Base-by-base conservation (phyloP, 306 rosid genomes). In the Pyrus communis region DNA sequence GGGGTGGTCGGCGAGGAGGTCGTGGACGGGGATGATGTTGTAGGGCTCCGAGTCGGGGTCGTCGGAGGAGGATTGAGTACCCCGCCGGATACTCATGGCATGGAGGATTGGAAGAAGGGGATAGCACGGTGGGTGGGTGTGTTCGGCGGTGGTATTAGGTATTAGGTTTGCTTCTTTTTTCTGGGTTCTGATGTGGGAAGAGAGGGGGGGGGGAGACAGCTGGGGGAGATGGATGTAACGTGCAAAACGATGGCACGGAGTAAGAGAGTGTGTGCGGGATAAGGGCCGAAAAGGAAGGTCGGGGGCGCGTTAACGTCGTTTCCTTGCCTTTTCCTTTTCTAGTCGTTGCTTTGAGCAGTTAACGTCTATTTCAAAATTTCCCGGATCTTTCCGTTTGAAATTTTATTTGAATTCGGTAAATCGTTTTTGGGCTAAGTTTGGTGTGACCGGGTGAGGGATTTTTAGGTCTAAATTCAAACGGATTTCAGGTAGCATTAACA, bases 1-100 rank as follows among this genome's bases (percentile, higher is more conserved):
- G 0, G 98, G 98, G 86, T 94, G 98, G 82, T 94, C 97, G 0
- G 92, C 93, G 9, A 94, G 97, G 79, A 94, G 93, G 74, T 89
- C 84, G 73, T 94, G 88, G 71, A 95, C 85, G 0, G 98, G 98
- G 45, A 95, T 89, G 67, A 95, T 95, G 77, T 95, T 95, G 88
- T 85, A 90, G 23, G 84, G 84, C 38, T 94, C 95, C 4, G 83
- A 87, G 4, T 86, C 91, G 3, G 79, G 84, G 57, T 49, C 72
- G 52, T 23, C 8, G 27, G 7, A 4, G 46, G 63, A 58, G 4
- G 66, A 23, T 27, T 13, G 63, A 51, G 75, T 30, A 70, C 62
- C 75, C 75, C 30, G 75, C 64, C 84, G 88, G 22, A 22, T 74
- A 70, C 70, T 86, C 90, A 86, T 89, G 18, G 83, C 82, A 79